A percentile compares a stretch with the other conserved stretches of the same genome.
Conservation (phyloP, 2,329 filamentous ascomycete genomes). For the Ceratocystis lukuohia region DNA sequence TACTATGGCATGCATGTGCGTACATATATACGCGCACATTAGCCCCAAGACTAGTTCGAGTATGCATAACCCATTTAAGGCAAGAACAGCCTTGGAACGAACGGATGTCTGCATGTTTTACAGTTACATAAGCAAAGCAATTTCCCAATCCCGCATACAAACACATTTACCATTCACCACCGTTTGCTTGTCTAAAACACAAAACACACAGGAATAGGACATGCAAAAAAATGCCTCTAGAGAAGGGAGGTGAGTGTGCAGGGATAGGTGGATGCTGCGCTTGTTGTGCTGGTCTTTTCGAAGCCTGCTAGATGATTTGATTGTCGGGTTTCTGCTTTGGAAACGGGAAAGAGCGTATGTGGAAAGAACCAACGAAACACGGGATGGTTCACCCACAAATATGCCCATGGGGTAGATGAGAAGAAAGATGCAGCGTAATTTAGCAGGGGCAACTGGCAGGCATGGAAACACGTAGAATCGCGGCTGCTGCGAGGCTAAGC, state of each 20-base stretch:
- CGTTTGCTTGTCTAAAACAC: neutral
- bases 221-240: too few relatives aligned
- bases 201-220: neutral
- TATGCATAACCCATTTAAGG: too few relatives aligned
- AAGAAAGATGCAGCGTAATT: too few relatives aligned
- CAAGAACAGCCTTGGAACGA: too few relatives aligned
- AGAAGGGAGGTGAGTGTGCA: neutral
- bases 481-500: neutral
- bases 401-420: neutral
- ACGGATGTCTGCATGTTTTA: neutral
- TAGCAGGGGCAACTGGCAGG: neutral
- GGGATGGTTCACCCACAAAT: neutral
- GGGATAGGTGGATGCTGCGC: neutral
- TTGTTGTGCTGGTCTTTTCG: neutral
- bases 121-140: neutral
- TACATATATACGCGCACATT: too few relatives aligned
- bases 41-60: too few relatives aligned
- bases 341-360: neutral
- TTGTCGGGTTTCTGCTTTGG: neutral
- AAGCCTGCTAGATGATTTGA: neutral
- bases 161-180: neutral
- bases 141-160: neutral
- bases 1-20: too few relatives aligned
- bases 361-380: neutral
- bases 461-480: neutral